phyloP scores from a whole-genome alignment of 345 rosid genomes.

The Pugionium dolabratum region DNA sequence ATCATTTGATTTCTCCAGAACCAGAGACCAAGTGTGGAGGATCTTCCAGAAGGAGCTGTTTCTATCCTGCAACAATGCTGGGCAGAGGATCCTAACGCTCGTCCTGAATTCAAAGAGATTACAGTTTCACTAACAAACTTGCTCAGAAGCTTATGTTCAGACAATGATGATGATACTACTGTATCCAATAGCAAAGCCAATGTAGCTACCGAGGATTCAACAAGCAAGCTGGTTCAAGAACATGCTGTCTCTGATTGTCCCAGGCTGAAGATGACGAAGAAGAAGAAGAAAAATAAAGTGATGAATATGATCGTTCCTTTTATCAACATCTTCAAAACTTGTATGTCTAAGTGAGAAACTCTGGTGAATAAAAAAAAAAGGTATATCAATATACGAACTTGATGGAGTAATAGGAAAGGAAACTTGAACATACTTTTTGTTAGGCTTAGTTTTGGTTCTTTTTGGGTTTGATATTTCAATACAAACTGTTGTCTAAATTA shows the following conservation, averaged over 20 bases:
- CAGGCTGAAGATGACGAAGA: slow-evolving; percentile 15
- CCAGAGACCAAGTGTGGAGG: slow-evolving; percentile 65
- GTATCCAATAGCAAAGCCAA: background rate
- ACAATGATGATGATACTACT: background rate
- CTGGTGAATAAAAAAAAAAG: background rate
- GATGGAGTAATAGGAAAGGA: background rate
- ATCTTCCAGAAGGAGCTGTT: slow-evolving; percentile 47
- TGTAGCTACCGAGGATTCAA: slow-evolving; percentile 26
- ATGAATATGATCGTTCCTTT: slow-evolving; percentile 27
- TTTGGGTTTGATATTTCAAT: slow-evolving; percentile 1
- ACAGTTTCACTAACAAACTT: slow-evolving; percentile 36
- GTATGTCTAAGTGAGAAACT: slow-evolving; percentile 27
- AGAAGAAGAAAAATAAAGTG: slow-evolving; percentile 26
- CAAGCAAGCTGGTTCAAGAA: slow-evolving; percentile 26
- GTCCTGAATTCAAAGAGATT: slow-evolving; percentile 66
- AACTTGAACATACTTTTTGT: background rate
- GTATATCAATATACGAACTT: slow-evolving; percentile 24
- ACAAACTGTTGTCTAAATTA: background rate
- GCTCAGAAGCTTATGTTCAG: slow-evolving; percentile 34
- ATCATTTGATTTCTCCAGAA: slow-evolving; percentile 45
- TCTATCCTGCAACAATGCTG: slow-evolving; percentile 60
- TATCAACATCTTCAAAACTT: slow-evolving; percentile 30
- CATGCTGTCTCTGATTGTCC: slow-evolving; percentile 31
- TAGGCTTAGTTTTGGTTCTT: background rate
- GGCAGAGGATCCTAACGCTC: slow-evolving; percentile 58